These are phyloP conservation scores for Penicillium riverlandense DNA, from an alignment of 495 filamentous ascomycete genomes.

Conservation along the genomic window DNA sequence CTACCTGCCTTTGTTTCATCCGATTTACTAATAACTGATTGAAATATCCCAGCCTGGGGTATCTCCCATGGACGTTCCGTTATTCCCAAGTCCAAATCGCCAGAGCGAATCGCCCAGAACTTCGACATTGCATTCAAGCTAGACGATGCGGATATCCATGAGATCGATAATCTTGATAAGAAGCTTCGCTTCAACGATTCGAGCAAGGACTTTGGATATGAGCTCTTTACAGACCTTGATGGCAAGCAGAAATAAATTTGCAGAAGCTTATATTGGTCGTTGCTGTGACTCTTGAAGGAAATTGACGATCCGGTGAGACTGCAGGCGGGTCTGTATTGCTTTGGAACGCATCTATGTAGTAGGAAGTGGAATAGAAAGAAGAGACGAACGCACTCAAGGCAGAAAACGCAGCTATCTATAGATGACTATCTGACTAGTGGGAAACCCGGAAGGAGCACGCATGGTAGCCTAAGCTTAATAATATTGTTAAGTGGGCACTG, in stretches of 20 bases:
- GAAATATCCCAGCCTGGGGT: conserved; percentile 49
- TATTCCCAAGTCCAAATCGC: conserved; percentile 59
- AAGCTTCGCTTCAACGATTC: conserved; percentile 57
- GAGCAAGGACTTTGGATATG: conserved; percentile 44
- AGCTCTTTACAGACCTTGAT: conserved; percentile 56
- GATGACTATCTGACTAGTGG: no score
- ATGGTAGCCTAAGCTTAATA: no score
- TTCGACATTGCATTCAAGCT: conserved; percentile 57
- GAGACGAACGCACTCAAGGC: no score
- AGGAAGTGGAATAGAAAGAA: no score
- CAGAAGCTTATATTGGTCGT: no score
- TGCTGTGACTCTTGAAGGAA: no score
- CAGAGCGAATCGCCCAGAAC: conserved; percentile 46
- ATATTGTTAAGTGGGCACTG: no score
- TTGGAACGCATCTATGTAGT: no score
- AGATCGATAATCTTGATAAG: conserved; percentile 46
- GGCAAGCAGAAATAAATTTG: conserved; percentile 35
- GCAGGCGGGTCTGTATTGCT: no score
- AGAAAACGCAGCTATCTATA: no score
- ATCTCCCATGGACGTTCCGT: conserved; percentile 54
- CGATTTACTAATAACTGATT: background rate
- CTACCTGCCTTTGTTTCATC: conserved; percentile 14
- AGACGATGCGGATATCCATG: conserved; percentile 38
- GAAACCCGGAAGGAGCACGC: no score
- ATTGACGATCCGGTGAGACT: no score